A percentile compares a stretch with the other conserved stretches of the same genome.
Conservation (phyloP, 2,329 filamentous ascomycete genomes). For the Phyllosticta ampelicida region DNA sequence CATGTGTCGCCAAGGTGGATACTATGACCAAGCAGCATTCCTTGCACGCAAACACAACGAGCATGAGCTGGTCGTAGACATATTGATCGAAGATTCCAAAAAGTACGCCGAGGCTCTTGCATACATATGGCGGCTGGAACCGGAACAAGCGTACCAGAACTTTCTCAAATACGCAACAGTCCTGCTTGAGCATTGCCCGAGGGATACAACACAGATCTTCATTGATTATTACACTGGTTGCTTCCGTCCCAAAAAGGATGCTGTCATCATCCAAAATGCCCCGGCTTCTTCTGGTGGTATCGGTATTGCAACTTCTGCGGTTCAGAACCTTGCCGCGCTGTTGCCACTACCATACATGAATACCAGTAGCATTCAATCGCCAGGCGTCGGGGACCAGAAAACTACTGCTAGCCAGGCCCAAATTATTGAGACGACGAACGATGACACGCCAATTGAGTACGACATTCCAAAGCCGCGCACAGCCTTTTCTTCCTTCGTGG, state of each 20-base stretch:
- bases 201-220: slow-evolving; percentile 75
- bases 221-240: slow-evolving; percentile 89
- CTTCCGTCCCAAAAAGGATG: slow-evolving; percentile 63
- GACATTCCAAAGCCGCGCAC: slow-evolving; percentile 71
- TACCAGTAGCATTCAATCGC: slow-evolving; percentile 45
- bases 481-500: slow-evolving; percentile 93
- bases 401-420: slow-evolving; percentile 44
- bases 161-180: slow-evolving; percentile 94
- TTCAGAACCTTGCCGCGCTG: slow-evolving; percentile 76
- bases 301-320: slow-evolving; percentile 47
- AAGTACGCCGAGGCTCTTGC: slow-evolving; percentile 78
- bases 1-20: slow-evolving; percentile 95
- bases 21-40: slow-evolving; percentile 93
- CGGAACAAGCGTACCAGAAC: slow-evolving; percentile 72
- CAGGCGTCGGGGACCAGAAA: slow-evolving; percentile 41
- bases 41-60: slow-evolving; percentile 90
- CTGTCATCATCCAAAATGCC: slow-evolving; percentile 39
- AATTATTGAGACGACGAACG: slow-evolving; percentile 43
- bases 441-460: slow-evolving; percentile 50
- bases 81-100: slow-evolving; percentile 90
- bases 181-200: slow-evolving; percentile 74
- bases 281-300: slow-evolving; percentile 33
- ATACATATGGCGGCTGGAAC: slow-evolving; percentile 82
- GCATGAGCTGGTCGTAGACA: slow-evolving; percentile 87
- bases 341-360: slow-evolving; percentile 82